Evolutionary conservation across 192 early-diverging fungal genomes (phyloP).

Genomic region (Funneliformis geosporum): DNA sequence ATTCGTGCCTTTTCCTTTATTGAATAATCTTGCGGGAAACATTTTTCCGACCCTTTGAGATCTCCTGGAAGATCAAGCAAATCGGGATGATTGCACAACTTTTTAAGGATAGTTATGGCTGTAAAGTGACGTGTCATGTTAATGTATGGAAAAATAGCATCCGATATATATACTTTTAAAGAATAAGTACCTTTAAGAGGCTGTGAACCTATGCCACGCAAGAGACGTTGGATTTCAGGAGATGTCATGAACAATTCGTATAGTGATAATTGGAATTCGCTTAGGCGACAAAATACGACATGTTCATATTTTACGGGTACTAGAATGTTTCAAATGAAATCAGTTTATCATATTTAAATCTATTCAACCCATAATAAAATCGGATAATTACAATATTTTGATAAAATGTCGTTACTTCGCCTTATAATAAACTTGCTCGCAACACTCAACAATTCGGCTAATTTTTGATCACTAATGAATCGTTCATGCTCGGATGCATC

Average conservation of each 20-base stretch:
- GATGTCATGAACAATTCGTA: conserved; percentile 80
- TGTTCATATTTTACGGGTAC: conserved; percentile 98
- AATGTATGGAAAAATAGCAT: background rate
- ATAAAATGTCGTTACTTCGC: conserved; percentile 92
- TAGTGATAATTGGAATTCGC: conserved; percentile 72
- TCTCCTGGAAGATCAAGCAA: conserved; percentile 70
- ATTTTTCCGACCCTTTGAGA: conserved; percentile 58
- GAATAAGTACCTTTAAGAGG: conserved; percentile 66
- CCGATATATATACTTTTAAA: background rate
- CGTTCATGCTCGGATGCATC: conserved; percentile 82
- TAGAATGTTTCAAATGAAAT: conserved; percentile 35
- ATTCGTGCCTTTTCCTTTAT: conserved; percentile 39
- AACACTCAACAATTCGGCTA: conserved; percentile 80
- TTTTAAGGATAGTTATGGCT: conserved; percentile 92
- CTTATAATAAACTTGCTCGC: conserved; percentile 97
- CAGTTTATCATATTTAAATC: background rate
- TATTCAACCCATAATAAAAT: background rate
- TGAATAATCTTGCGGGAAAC: conserved; percentile 58
- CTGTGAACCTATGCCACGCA: conserved; percentile 74
- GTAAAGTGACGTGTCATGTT: background rate
- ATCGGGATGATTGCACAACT: conserved; percentile 97
- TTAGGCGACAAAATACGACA: conserved; percentile 92
- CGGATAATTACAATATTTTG: conserved; percentile 84
- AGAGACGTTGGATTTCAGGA: conserved; percentile 68
- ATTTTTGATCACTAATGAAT: conserved; percentile 76